Evolutionary conservation across 2,329 filamentous ascomycete species (phyloP).

Genomic region (Colletotrichum sp.): DNA sequence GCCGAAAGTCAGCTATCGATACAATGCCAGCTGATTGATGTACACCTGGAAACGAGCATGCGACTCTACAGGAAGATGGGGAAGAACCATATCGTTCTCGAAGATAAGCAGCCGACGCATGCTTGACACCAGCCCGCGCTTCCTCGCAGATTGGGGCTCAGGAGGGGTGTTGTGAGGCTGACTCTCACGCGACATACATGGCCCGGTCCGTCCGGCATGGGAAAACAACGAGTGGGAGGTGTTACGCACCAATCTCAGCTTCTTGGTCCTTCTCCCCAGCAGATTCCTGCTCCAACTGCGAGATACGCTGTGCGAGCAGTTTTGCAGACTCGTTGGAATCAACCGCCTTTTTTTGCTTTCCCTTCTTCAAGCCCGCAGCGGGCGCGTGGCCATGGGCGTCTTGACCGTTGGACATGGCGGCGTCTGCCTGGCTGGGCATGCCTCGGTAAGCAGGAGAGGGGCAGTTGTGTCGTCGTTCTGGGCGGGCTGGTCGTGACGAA

Average conservation of each 20-base stretch:
- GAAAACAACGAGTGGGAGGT: slow-evolving; percentile 10
- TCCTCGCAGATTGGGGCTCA: neutral
- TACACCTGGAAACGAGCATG: neutral
- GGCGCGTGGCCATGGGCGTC: slow-evolving; percentile 40
- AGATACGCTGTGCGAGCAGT: slow-evolving; percentile 90
- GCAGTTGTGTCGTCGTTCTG: neutral
- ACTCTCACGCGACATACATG: slow-evolving; percentile 17
- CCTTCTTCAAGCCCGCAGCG: slow-evolving; percentile 70
- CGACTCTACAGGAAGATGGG: neutral
- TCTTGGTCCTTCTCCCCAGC: slow-evolving; percentile 95
- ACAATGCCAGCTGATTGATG: neutral
- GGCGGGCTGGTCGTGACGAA: slow-evolving; percentile 8
- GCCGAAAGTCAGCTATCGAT: slow-evolving; percentile 32
- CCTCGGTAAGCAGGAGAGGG: neutral
- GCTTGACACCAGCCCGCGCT: neutral
- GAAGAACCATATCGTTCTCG: neutral
- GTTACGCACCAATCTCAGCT: slow-evolving; percentile 80
- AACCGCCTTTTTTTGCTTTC: slow-evolving; percentile 81
- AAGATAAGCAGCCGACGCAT: neutral
- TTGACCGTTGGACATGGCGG: slow-evolving; percentile 46
- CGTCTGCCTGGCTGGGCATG: slow-evolving; percentile 47
- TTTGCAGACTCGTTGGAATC: slow-evolving; percentile 92
- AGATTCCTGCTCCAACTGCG: slow-evolving; percentile 91
- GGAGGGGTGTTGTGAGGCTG: neutral
- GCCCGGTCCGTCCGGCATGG: slow-evolving; percentile 5